Evolutionary conservation across 2,329 filamentous ascomycete genomes (phyloP), one percentile per base, ranked within the genome.

Genomic region (Ophiostoma sp.): DNA sequence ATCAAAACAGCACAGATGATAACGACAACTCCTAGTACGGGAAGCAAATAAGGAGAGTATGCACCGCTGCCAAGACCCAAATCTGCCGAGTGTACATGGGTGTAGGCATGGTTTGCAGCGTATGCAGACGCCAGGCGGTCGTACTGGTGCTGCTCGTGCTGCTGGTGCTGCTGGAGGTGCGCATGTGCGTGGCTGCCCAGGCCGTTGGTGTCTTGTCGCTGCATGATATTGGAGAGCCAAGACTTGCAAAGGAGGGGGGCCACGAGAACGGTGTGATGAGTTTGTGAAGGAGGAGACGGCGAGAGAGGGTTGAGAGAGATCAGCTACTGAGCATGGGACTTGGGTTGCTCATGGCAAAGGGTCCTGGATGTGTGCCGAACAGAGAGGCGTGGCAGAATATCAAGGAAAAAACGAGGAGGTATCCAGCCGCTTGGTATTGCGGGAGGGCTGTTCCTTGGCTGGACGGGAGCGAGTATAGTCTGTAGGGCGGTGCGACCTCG

Each of bases 11-110:
- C 65, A 13, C 39, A 67, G 39, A 62, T 27, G 57, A 62, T 31
- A 62, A 62, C 27, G 15, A 62, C 13, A 4, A 62, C 57, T 1
- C 57, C 57, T 33, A 62, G 57, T 33, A 62, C 27, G 17, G 57
- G 57, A 31, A 62, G 57, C 57, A 62, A 62, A 33, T 62, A 62
- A 62, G 57, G 57, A 62, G 57, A 62, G 27, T 62, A 62, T 31
- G 57, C 57, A 27, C 57, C 57, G 27, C 27, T 62, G 57, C 57
- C 57, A 62, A 62, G 57, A 62, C 57, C 57, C 27, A 62, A 62
- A 62, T 62, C 57, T 62, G 57, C 57, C 57, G 57, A 62, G 13
- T 62, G 57, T 62, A 13, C 57, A 62, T 62, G 57, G 57, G 57
- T 62, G 27, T 62, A 62, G 23, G 57, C n/a, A 57, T 57, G 52